Evolutionary conservation across 306 rosid species (phyloP), one percentile per base, ranked within the genome.

Genomic region (Castanopsis chinensis): DNA sequence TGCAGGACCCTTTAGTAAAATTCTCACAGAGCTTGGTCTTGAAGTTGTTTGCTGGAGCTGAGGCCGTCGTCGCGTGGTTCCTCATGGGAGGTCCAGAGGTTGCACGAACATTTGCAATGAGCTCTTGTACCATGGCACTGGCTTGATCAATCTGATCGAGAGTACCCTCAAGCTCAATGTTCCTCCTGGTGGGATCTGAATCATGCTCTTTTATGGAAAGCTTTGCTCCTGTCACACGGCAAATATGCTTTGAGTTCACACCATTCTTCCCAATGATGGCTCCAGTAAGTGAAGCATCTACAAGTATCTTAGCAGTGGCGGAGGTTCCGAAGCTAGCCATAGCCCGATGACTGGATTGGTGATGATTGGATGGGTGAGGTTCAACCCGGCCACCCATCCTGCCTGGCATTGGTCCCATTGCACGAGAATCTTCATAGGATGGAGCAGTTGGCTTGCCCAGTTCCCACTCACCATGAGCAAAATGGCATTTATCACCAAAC

Each of bases 91-190:
- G 79, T 43, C 88, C 90, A 17, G 90, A 74, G 52, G 80, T 89
- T 5, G 93, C 80, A 21, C 92, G 86, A n/a, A 89, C 86, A 15
- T 89, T 91, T 41, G 72, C 78, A 68, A 90, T 93, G 56, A 91
- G 89, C 86, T 91, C 98, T 6, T 85, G 95, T 41, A 93, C 98
- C 95, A 93, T 91, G 35, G 90, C 88, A 84, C 90, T 93, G 25
- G 98, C 97, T 56, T 87, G 93, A 69, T 91, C 88, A 43, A 90
- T 90, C 86, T 90, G 94, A 83, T 90, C 94, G 43, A 90, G 85
- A 6, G 88, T 88, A 3, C 98, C 98, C 81, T 91, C 98, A 11
- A 93, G 95, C 87, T 93, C 98, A 61, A 93, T 90, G 87, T 93
- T 90, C 78, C 82, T 90, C 78, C 87, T 81, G 87, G 79, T 89